These are phyloP conservation scores for Salvia sclarea DNA, from an alignment of 305 asterid genomes.

Conservation along the genomic window DNA sequence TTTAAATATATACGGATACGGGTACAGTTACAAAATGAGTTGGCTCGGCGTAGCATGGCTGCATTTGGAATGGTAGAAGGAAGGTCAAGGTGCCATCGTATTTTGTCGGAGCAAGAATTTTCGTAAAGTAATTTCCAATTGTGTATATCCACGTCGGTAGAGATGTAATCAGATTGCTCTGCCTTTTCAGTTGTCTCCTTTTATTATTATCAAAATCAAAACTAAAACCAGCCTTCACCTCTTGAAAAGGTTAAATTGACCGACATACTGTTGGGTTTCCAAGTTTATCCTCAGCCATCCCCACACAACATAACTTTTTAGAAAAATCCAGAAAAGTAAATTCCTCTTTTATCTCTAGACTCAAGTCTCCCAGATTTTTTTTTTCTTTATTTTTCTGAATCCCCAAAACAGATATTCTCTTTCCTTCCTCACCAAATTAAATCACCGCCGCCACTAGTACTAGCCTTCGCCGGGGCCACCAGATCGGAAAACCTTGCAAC, in stretches of 20 bases:
- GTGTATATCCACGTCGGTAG: background rate
- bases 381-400: too few species aligned
- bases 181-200: constrained; percentile 10
- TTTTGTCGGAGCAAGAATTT: background rate
- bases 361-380: too few species aligned
- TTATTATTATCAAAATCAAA: background rate
- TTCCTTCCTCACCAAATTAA: too few species aligned
- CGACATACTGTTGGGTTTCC: constrained; percentile 20
- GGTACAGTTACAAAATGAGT: constrained; percentile 17
- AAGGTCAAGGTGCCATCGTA: constrained; percentile 15
- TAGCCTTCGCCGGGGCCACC: too few species aligned
- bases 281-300: background rate
- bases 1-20: background rate
- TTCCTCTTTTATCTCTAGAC: too few species aligned
- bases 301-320: background rate
- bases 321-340: background rate
- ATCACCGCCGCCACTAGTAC: too few species aligned
- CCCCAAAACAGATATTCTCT: too few species aligned
- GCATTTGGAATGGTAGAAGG: constrained; percentile 4
- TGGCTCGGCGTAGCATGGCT: background rate
- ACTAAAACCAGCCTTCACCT: constrained; percentile 3
- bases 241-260: background rate
- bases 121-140: background rate
- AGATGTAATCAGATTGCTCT: background rate
- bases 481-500: too few species aligned